Conservation (phyloP, 345 rosid species). For the Euphorbia lathyris region DNA sequence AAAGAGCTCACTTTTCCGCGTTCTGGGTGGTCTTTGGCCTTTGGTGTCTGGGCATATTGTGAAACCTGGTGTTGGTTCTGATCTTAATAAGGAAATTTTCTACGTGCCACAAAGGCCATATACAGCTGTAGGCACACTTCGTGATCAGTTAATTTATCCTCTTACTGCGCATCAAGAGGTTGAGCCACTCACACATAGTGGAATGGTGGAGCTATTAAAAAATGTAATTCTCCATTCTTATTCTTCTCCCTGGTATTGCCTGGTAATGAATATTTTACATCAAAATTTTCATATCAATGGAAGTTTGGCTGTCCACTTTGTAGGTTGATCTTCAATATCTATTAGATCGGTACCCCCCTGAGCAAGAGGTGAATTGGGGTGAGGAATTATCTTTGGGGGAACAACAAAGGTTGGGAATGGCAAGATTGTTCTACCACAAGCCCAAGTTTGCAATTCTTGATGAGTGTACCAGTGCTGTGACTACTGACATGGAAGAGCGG, state of each 20-base stretch:
- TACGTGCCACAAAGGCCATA: constrained; percentile 98
- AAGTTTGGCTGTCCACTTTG: constrained; percentile 18
- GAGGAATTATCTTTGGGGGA: constrained; percentile 96
- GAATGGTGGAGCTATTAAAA: constrained; percentile 85
- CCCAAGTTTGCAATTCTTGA: constrained; percentile 99
- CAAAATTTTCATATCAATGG: neutral
- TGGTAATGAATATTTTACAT: neutral
- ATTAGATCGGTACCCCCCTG: constrained; percentile 84
- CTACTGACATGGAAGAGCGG: constrained; percentile 98
- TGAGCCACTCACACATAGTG: constrained; percentile 62
- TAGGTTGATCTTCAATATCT: constrained; percentile 97
- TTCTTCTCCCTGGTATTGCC: neutral
- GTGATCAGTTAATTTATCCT: constrained; percentile 97
- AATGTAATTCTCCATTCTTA: constrained; percentile 51
- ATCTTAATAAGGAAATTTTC: constrained; percentile 96
- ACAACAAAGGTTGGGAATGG: constrained; percentile 99
- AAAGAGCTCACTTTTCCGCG: constrained; percentile 98
- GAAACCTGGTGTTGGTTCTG: constrained; percentile 98
- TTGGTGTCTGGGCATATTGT: constrained; percentile 86
- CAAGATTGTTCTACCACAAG: constrained; percentile 91
- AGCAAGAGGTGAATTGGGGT: constrained; percentile 94
- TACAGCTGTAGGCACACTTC: constrained; percentile 97
- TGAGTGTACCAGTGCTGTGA: constrained; percentile 99
- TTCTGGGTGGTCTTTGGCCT: constrained; percentile 99
- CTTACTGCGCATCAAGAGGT: constrained; percentile 71